Percentiles rank a stretch among this genome's conserved stretches.
Evolutionary conservation across 148 eudicot genomes (phyloP).

Genomic region (Vaccinium darrowii): DNA sequence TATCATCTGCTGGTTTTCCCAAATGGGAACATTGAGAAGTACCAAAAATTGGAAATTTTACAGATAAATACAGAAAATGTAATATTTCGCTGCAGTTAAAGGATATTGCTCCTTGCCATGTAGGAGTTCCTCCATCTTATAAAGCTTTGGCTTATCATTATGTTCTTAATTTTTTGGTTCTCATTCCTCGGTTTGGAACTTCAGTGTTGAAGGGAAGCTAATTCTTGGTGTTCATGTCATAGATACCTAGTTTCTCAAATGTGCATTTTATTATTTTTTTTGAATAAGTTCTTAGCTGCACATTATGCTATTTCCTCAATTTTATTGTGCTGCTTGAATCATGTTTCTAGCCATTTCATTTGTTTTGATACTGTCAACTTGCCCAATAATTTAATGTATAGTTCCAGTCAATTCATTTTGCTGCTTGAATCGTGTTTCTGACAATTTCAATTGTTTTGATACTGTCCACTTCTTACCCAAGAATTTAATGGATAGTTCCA

Average conservation of each 20-base stretch:
- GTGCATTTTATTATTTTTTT: background rate
- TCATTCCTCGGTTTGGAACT: background rate
- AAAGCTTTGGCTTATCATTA: background rate
- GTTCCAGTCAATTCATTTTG: background rate
- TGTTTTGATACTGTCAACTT: background rate
- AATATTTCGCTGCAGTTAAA: background rate
- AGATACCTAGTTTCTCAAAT: background rate
- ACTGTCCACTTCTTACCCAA: background rate
- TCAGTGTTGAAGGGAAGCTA: background rate
- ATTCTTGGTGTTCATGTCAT: background rate
- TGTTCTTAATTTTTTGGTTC: background rate
- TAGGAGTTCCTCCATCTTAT: background rate
- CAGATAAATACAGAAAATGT: background rate
- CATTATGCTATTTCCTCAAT: background rate
- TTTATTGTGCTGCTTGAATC: background rate
- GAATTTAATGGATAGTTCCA: background rate
- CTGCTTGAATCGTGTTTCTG: background rate
- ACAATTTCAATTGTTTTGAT: background rate
- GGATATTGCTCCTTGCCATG: background rate
- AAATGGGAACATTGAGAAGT: background rate
- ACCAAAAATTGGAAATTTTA: background rate
- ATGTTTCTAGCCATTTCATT: background rate
- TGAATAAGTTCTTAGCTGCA: background rate
- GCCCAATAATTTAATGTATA: background rate
- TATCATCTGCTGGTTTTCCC: too few species aligned